phyloP scores from a whole-genome alignment of 768 basidiomycete genomes.

The Pleurotus giganteus region DNA sequence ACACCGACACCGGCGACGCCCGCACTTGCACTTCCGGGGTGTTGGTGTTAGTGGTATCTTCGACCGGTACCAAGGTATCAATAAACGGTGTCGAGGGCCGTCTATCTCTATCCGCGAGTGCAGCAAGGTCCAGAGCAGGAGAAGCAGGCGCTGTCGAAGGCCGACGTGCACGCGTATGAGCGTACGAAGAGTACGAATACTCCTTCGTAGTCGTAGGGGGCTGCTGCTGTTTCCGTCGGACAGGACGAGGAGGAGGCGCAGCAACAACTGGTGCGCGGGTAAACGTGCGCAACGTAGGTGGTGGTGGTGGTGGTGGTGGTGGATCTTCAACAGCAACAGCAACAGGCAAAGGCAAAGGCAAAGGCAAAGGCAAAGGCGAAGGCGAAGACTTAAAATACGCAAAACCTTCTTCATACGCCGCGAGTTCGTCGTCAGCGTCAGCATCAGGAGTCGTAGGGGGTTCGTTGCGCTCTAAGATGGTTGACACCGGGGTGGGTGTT shows the following conservation, averaged over 20 bases:
- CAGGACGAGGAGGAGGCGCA: neutral
- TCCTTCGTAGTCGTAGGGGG: neutral
- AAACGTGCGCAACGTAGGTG: neutral
- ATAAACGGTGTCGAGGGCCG: constrained; percentile 2
- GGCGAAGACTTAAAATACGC: neutral
- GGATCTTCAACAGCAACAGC: no score
- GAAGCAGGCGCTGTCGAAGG: constrained; percentile 7
- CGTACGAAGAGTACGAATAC: neutral
- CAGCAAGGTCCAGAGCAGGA: neutral
- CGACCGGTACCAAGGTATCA: constrained; percentile 3
- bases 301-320: neutral
- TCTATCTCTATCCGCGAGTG: no score
- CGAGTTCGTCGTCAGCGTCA: neutral
- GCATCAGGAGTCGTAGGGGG: neutral
- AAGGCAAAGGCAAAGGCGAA: neutral
- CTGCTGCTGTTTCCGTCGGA: constrained; percentile 2
- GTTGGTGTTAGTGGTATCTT: neutral
- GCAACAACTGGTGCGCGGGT: neutral
- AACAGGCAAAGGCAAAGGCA: no score
- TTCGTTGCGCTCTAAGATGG: neutral
- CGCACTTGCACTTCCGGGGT: neutral
- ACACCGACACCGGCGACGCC: no score
- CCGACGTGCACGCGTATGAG: no score
- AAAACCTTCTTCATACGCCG: constrained; percentile 5
- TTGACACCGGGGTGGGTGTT: neutral